phyloP scores from a whole-genome alignment of 371 early-diverging fungal genomes.

The Synchytrium microbalum region DNA sequence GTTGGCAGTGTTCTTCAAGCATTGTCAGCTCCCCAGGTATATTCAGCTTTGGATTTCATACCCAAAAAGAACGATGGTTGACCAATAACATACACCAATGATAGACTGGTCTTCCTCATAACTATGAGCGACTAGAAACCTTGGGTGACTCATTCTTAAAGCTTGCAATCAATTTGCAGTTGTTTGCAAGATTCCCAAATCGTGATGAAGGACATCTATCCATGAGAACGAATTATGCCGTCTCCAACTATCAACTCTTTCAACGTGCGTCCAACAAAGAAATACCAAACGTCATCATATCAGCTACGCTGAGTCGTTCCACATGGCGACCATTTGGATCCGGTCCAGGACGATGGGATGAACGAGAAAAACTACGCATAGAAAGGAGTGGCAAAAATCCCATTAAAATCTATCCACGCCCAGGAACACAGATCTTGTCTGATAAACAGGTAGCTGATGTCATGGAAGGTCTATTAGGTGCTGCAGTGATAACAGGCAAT shows the following conservation, averaged over 20 bases:
- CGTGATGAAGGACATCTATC: conserved; percentile 77
- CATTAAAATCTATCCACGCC: conserved; percentile 4
- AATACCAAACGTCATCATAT: too few species aligned
- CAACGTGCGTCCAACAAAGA: too few species aligned
- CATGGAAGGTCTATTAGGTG: conserved; percentile 84
- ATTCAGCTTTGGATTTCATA: too few species aligned
- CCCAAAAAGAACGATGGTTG: too few species aligned
- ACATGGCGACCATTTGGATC: background rate
- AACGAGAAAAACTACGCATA: background rate
- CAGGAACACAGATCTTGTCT: conserved; percentile 15
- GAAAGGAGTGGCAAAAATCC: background rate
- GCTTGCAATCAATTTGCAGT: conserved; percentile 62
- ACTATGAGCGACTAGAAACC: conserved; percentile 93
- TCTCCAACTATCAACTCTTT: conserved; percentile 31
- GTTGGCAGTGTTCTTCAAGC: too few species aligned
- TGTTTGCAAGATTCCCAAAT: conserved; percentile 68
- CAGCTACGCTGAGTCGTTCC: background rate
- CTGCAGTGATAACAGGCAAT: conserved; percentile 53
- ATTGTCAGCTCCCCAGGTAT: too few species aligned
- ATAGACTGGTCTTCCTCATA: conserved; percentile 52
- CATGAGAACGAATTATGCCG: conserved; percentile 37
- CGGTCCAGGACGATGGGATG: background rate
- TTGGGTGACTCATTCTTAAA: conserved; percentile 95
- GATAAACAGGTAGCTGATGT: conserved; percentile 85
- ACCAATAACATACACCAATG: too few species aligned